Percentiles rank a stretch among this genome's conserved stretches.
These are phyloP conservation scores for Alternaria viburni DNA, from an alignment of 2,329 filamentous ascomycete genomes.

Conservation along the genomic window DNA sequence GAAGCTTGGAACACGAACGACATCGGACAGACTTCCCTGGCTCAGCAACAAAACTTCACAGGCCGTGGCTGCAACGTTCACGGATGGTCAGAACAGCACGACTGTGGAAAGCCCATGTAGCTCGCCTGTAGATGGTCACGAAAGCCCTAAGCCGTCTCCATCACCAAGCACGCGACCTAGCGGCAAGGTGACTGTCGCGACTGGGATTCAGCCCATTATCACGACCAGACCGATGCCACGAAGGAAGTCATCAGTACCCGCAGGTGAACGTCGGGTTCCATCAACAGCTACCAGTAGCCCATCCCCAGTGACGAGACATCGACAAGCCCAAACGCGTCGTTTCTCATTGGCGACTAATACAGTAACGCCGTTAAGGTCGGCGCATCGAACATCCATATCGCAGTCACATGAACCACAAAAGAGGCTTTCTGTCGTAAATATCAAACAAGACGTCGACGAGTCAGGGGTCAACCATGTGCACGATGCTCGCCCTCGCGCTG, in stretches of 20 bases:
- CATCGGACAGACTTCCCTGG: constrained; percentile 38
- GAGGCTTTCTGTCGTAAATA: constrained; percentile 17
- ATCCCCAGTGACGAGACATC: constrained; percentile 22
- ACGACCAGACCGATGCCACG: background rate
- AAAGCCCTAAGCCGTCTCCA: constrained; percentile 3
- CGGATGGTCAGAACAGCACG: background rate
- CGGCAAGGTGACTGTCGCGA: constrained; percentile 5
- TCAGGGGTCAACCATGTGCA: background rate
- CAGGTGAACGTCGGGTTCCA: constrained; percentile 6
- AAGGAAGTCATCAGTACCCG: constrained; percentile 12
- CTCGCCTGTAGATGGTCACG: constrained; percentile 1
- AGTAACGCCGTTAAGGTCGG: constrained; percentile 2
- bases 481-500: constrained; percentile 13
- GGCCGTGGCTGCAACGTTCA: background rate
- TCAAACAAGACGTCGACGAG: constrained; percentile 14
- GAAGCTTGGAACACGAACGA: constrained; percentile 18
- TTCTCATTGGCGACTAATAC: constrained; percentile 8
- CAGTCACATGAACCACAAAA: constrained; percentile 21
- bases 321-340: constrained; percentile 17
- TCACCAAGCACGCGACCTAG: constrained; percentile 9
- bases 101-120: constrained; percentile 1
- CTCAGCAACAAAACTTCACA: constrained; percentile 32
- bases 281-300: constrained; percentile 20
- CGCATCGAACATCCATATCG: constrained; percentile 5
- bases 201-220: background rate